phyloP scores from a whole-genome alignment of 1,284 basidiomycete genomes.

The Microbotryum saponariae region DNA sequence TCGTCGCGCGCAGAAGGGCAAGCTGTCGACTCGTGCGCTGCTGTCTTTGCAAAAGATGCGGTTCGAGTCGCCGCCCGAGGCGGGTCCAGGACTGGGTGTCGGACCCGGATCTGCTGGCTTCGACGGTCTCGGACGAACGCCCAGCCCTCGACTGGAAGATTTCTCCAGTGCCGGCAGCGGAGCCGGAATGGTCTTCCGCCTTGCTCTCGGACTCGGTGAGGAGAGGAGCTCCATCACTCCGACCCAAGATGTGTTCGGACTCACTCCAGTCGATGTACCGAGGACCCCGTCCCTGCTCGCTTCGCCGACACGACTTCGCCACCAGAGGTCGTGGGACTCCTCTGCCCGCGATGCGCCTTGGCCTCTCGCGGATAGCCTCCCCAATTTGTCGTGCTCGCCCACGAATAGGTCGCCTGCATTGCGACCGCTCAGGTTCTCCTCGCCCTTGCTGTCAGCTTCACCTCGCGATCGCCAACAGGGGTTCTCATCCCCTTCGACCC shows the following conservation, averaged over 20 bases:
- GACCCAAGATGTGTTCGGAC: too few species aligned
- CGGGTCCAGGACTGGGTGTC: constrained; percentile 25
- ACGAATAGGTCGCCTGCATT: background rate
- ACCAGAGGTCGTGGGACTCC: too few species aligned
- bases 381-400: too few species aligned
- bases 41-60: constrained; percentile 25
- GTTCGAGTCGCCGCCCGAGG: constrained; percentile 20
- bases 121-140: constrained; percentile 13
- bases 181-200: constrained; percentile 8
- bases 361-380: too few species aligned
- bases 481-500: background rate
- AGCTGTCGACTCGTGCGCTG: constrained; percentile 25
- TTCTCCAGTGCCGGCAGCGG: background rate
- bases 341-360: too few species aligned
- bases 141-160: too few species aligned
- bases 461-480: background rate
- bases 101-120: constrained; percentile 23
- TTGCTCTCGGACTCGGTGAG: constrained; percentile 4
- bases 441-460: background rate
- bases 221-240: background rate
- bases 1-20: constrained; percentile 20
- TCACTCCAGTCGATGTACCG: too few species aligned
- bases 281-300: background rate
- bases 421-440: background rate
- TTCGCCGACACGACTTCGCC: background rate